Base-by-base conservation (phyloP, 2,329 filamentous ascomycete genomes). In the Epichloe amarillans region DNA sequence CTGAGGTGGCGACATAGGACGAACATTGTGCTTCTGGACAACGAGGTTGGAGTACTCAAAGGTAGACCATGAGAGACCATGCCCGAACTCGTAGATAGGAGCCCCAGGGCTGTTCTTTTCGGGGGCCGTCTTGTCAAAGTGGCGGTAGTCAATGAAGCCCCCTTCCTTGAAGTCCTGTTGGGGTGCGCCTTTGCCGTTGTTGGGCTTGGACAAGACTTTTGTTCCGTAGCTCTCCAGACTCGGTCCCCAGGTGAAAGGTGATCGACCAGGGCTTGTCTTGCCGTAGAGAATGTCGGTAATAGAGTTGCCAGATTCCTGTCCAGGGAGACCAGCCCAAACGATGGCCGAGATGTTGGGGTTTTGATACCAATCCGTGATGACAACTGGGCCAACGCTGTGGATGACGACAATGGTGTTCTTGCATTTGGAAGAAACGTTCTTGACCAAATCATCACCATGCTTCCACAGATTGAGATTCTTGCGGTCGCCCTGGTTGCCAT, bases 391-490 rank as follows among this genome's bases (percentile, higher is more conserved):
- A 3, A 83, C 79, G 1, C 86, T 88, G 71, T 97, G 91, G 53
- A 97, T 84, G 52, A 96, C 80, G 15, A 97, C 87, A 53, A 97
- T 84, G 12, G 89, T 95, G 75, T 96, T 95, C 70, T 84, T 82
- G 73, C 84, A 90, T 54, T 81, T 64, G 7, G 81, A 74, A 1
- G 88, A 82, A 11, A 95, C 87, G 46, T 85, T 88, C 67, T 85
- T 77, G 68, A 97, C 86, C 50, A 97, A 70, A 0, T 77, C 74
- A 49, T 97, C 88, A 40, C 88, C 90, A 52, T 82, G 77, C 53
- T 83, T 75, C 91, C 91, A 97, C 0, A 95, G 73, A 0, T 89
- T 95, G 38, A 98, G 74, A 69, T 98, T 96, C 61, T 90, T 89
- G 49, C 93, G 84, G 66, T 97, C 91, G 52, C 93, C 93, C 53